Percentiles rank a stretch among this genome's conserved stretches.
phyloP scores from a whole-genome alignment of 2,329 filamentous ascomycete species.

The Rutstroemia sp. region DNA sequence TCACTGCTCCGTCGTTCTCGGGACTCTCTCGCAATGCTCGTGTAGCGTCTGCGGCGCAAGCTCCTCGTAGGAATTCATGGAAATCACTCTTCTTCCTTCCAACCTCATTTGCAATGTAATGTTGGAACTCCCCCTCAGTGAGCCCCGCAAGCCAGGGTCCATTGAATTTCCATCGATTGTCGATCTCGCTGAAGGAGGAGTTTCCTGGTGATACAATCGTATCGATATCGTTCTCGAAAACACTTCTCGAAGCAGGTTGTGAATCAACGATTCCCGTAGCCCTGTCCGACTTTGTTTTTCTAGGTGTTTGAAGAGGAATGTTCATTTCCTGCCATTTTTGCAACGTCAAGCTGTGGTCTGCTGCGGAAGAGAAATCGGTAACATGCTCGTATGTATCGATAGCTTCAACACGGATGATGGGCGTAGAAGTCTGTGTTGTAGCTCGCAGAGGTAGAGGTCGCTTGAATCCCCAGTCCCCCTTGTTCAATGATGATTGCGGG shows the following conservation, averaged over 20 bases:
- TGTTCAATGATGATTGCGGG: constrained; percentile 60
- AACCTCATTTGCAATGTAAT: constrained; percentile 47
- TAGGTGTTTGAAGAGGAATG: constrained; percentile 57
- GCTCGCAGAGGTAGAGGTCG: constrained; percentile 70
- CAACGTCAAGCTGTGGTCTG: constrained; percentile 73
- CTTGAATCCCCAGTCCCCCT: constrained; percentile 92
- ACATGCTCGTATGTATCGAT: constrained; percentile 83
- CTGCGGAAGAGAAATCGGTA: constrained; percentile 79
- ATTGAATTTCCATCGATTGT: constrained; percentile 56
- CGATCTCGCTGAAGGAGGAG: constrained; percentile 28
- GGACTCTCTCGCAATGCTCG: constrained; percentile 35
- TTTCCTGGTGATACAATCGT: constrained; percentile 35
- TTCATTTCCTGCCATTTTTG: constrained; percentile 81
- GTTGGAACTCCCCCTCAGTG: constrained; percentile 51
- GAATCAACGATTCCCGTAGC: neutral
- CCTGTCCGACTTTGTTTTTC: neutral
- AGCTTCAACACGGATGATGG: constrained; percentile 66
- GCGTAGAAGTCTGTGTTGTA: constrained; percentile 64
- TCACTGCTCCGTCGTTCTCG: constrained; percentile 5
- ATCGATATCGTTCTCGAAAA: constrained; percentile 53
- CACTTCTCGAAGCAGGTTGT: constrained; percentile 35
- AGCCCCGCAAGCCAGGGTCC: constrained; percentile 61
- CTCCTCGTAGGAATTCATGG: constrained; percentile 40
- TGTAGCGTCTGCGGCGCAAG: constrained; percentile 11
- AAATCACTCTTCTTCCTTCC: constrained; percentile 48